Conservation (phyloP, 441 rosid genomes). For the Euphorbia schlechtendalii region DNA sequence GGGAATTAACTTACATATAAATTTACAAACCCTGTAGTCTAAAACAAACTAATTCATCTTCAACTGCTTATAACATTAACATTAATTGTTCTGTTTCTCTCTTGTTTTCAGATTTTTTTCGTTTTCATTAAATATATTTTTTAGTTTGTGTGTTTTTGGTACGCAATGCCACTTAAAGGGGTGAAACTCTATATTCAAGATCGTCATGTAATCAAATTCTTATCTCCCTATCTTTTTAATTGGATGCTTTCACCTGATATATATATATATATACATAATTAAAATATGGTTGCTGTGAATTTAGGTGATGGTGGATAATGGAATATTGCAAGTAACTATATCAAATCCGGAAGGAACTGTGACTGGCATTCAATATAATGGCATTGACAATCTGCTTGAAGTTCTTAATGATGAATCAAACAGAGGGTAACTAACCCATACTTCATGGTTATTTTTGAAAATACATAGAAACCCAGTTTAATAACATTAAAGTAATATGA, state of each 20-base stretch:
- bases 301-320: constrained; percentile 54
- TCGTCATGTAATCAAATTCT: constrained; percentile 41
- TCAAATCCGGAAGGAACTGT: constrained; percentile 46
- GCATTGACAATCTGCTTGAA: constrained; percentile 46
- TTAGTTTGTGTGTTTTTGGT: background rate
- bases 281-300: background rate
- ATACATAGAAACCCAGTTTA: too few species aligned
- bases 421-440: constrained; percentile 33
- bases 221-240: background rate
- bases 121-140: too few species aligned
- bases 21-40: background rate
- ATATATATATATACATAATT: too few species aligned
- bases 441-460: too few species aligned
- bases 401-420: constrained; percentile 19
- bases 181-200: constrained; percentile 49
- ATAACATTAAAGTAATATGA: too few species aligned
- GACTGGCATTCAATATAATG: constrained; percentile 35
- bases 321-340: constrained; percentile 37
- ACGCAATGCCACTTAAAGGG: constrained; percentile 36
- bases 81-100: too few species aligned
- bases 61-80: background rate
- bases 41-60: background rate
- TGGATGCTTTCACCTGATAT: too few species aligned
- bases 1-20: background rate
- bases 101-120: too few species aligned